phyloP scores from a whole-genome alignment of 345 rosid species.

The Aquilaria sinensis region DNA sequence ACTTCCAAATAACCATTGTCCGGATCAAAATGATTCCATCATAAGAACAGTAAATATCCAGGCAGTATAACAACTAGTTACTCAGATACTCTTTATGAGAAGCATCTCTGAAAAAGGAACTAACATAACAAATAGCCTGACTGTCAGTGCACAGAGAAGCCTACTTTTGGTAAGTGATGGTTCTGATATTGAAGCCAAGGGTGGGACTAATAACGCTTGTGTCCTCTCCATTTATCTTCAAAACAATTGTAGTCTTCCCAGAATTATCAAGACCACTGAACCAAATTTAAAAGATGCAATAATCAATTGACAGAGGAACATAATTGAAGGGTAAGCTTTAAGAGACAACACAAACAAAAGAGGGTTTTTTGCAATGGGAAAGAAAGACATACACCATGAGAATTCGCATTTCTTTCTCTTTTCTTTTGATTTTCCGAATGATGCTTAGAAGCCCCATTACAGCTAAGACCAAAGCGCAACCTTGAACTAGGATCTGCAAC shows the following conservation, averaged over 20 bases:
- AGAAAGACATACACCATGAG: conserved; percentile 76
- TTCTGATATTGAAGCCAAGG: conserved; percentile 90
- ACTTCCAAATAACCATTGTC: background rate
- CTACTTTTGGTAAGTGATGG: conserved; percentile 69
- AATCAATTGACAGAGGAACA: background rate
- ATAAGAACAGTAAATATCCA: no score
- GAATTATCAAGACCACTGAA: conserved; percentile 88
- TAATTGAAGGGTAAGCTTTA: background rate
- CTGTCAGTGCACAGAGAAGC: background rate
- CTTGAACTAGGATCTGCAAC: no score
- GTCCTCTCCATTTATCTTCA: conserved; percentile 92
- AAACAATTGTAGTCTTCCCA: conserved; percentile 88
- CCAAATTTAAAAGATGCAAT: background rate
- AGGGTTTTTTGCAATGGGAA: background rate
- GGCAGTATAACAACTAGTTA: no score
- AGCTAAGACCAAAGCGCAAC: no score
- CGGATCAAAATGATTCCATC: no score
- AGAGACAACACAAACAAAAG: background rate
- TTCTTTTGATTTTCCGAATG: conserved; percentile 83
- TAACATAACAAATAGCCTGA: background rate
- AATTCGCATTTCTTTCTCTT: conserved; percentile 94
- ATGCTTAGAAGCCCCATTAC: conserved; percentile 20
- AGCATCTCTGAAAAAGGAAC: background rate
- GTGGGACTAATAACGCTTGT: conserved; percentile 90
- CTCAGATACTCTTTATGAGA: background rate